Base-by-base conservation (phyloP, 129 eudicot genomes). In the Erigeron canadensis region DNA sequence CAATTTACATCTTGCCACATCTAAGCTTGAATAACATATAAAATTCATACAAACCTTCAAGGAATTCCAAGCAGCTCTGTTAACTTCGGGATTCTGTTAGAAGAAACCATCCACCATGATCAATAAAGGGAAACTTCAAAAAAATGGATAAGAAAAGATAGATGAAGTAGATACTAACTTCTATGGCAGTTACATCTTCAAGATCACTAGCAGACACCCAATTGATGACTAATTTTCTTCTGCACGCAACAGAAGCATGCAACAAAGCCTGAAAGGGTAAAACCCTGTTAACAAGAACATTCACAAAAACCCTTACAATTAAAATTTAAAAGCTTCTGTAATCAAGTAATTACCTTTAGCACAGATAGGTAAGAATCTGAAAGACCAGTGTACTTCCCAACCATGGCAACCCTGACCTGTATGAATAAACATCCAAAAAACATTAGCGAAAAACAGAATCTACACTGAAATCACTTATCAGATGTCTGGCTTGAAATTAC, bases 181-280 rank as follows among this genome's bases (percentile, higher is more conserved):
- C 88, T 45, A 64, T 46, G 63, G 85, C 77, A n/a, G 98, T 89
- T 74, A 87, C 87, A 55, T 86, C 91, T 81, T 92, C 98, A 65
- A 92, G 98, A 75, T 92, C 95, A 73, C 95, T 84, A 10, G 98
- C 93, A 42, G 96, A 82, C 64, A 92, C 91, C 96, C 96, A 92
- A 75, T 89, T 86, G 22, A 92, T 69, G 50, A 89, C 67, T 63
- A 92, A 80, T 74, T 89, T 92, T 65, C 91, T 83, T 59, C 63
- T 67, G 61, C 96, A 86, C 53, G 95, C 91, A 75, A 92, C 98
- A 58, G 98, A 86, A 43, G 98, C 98, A 77, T 92, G 98, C 86
- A 92, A 58, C 76, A 92, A 84, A 80, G 98, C 98, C 98, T 92
- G 80, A 70, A 82, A 76, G 15, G 74, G 16, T 2, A 28, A 10